phyloP scores from a whole-genome alignment of 2,329 filamentous ascomycete genomes.

The Blastomyces gilchristii region DNA sequence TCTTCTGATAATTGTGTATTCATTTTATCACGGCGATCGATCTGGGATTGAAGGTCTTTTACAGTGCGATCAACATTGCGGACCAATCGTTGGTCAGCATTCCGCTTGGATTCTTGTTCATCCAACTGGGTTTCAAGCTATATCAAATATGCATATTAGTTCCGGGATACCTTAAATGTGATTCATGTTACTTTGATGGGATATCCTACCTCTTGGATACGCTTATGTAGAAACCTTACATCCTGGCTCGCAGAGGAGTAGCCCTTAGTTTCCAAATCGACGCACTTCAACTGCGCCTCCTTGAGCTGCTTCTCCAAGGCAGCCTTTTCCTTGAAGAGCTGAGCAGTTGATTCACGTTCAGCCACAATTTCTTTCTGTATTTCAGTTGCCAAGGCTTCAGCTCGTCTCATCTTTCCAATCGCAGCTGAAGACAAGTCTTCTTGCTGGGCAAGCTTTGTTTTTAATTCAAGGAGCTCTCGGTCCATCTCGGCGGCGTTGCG shows the following conservation, averaged over 20 bases:
- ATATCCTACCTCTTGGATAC: constrained; percentile 77
- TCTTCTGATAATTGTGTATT: constrained; percentile 74
- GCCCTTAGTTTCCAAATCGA: constrained; percentile 93
- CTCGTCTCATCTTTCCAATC: constrained; percentile 92
- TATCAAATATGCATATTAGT: constrained; percentile 17
- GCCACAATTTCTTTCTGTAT: constrained; percentile 84
- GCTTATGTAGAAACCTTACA: constrained; percentile 85
- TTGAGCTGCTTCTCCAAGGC: constrained; percentile 80
- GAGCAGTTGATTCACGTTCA: constrained; percentile 71
- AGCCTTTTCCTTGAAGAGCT: constrained; percentile 82
- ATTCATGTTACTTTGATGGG: constrained; percentile 13
- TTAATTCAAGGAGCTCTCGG: constrained; percentile 79
- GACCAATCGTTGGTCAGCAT: constrained; percentile 71
- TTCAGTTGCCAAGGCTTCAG: constrained; percentile 76
- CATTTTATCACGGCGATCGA: constrained; percentile 86
- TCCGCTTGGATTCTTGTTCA: constrained; percentile 66
- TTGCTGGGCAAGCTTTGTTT: constrained; percentile 78
- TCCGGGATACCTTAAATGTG: neutral
- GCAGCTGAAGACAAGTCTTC: constrained; percentile 87
- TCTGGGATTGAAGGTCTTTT: constrained; percentile 83
- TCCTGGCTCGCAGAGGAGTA: constrained; percentile 92
- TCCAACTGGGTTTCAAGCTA: constrained; percentile 85
- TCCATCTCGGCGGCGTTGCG: constrained; percentile 83
- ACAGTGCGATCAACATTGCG: constrained; percentile 90
- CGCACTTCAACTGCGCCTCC: constrained; percentile 77